Evolutionary conservation across 371 early-diverging fungal species (phyloP).

Genomic region (Mortierella sp.): DNA sequence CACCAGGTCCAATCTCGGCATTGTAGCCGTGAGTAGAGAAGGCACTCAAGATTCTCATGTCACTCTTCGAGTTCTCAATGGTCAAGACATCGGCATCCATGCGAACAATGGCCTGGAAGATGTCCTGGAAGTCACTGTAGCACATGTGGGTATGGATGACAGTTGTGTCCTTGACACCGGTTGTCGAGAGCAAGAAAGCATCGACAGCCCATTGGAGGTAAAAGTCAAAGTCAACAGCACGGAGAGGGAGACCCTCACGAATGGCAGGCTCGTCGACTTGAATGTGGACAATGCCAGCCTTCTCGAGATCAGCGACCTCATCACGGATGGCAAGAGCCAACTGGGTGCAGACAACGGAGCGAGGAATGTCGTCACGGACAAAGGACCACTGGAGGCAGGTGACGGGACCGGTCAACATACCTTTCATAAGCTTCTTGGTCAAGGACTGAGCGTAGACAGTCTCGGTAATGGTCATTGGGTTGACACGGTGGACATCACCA

Average conservation of each 20-base stretch:
- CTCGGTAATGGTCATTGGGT: slow-evolving; percentile 92
- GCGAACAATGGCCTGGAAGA: slow-evolving; percentile 91
- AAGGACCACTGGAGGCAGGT: slow-evolving; percentile 98
- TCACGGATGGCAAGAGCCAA: slow-evolving; percentile 96
- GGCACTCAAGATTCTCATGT: slow-evolving; percentile 91
- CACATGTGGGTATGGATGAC: slow-evolving; percentile 98
- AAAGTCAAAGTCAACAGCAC: slow-evolving; percentile 86
- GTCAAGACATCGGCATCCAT: slow-evolving; percentile 97
- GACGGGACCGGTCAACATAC: slow-evolving; percentile 96
- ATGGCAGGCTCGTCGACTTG: slow-evolving; percentile 99
- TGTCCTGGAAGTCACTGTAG: slow-evolving; percentile 98
- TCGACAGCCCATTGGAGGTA: slow-evolving; percentile 97
- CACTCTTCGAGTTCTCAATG: slow-evolving; percentile 97
- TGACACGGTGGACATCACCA: slow-evolving; percentile 93
- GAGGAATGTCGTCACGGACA: slow-evolving; percentile 96
- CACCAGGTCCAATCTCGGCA: slow-evolving; percentile 95
- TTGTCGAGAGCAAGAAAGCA: slow-evolving; percentile 91
- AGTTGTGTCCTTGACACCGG: slow-evolving; percentile 89
- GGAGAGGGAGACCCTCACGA: slow-evolving; percentile 97
- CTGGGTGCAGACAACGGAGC: slow-evolving; percentile 87
- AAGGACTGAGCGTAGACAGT: slow-evolving; percentile 89
- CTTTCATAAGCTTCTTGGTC: slow-evolving; percentile 92
- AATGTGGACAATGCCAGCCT: slow-evolving; percentile 92
- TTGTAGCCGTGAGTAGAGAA: slow-evolving; percentile 88
- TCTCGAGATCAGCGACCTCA: slow-evolving; percentile 94